Percentiles rank a stretch among this genome's conserved stretches.
phyloP scores from a whole-genome alignment of 345 rosid genomes.

The Aquilaria yunnanensis region DNA sequence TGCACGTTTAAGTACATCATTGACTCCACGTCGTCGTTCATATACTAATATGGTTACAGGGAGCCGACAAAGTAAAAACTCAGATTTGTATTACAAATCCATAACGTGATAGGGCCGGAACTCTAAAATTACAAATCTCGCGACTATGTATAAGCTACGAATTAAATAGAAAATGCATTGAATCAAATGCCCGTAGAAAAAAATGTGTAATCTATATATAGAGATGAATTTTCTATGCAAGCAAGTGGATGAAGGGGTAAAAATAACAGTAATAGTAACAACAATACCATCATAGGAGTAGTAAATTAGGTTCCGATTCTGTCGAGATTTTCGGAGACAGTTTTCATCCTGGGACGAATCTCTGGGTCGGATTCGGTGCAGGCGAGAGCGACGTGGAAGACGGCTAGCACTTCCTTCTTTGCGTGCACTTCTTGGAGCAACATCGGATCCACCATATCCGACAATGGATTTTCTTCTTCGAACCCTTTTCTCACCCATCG shows the following conservation, averaged over 20 bases:
- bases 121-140: too few species aligned
- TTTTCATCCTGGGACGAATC: slow-evolving; percentile 90
- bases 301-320: slow-evolving; percentile 42
- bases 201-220: not conserved
- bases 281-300: too few species aligned
- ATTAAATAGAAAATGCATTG: not conserved
- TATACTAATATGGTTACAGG: too few species aligned
- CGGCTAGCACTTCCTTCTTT: slow-evolving; percentile 82
- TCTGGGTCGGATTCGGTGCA: slow-evolving; percentile 90
- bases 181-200: not conserved
- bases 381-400: slow-evolving; percentile 77
- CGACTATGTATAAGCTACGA: too few species aligned
- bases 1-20: too few species aligned
- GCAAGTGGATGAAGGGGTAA: too few species aligned
- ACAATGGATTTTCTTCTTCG: slow-evolving; percentile 71
- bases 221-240: too few species aligned
- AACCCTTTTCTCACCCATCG: slow-evolving; percentile 95
- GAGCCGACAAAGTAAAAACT: too few species aligned
- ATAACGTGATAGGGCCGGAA: too few species aligned
- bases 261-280: too few species aligned
- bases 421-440: slow-evolving; percentile 92
- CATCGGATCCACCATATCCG: slow-evolving; percentile 87
- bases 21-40: too few species aligned
- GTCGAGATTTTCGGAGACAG: slow-evolving; percentile 75
- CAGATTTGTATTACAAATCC: too few species aligned